These are phyloP conservation scores for Euphorbia schlechtendalii DNA, from an alignment of 441 rosid genomes.

Conservation along the genomic window DNA sequence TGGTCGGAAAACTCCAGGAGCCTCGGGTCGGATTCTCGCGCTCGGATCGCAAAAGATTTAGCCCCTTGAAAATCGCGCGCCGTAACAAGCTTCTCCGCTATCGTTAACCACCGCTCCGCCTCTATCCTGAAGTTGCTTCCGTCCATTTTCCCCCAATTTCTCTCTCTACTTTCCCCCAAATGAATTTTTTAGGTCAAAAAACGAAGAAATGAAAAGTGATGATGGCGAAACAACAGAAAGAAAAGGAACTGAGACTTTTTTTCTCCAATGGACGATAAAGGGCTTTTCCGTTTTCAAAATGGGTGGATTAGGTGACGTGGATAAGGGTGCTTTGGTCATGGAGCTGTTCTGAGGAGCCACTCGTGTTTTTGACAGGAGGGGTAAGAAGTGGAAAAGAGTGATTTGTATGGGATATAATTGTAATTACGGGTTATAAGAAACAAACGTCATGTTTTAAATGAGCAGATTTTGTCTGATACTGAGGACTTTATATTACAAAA, in stretches of 20 bases:
- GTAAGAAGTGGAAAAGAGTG: background rate
- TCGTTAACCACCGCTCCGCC: conserved; percentile 70
- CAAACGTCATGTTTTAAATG: background rate
- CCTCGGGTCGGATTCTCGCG: conserved; percentile 62
- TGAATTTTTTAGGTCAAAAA: background rate
- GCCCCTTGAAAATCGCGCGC: conserved; percentile 77
- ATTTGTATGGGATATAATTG: background rate
- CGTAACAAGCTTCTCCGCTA: conserved; percentile 71
- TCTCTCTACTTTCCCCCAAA: no score
- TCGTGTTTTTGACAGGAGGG: background rate
- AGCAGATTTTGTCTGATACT: background rate
- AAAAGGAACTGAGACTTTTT: background rate
- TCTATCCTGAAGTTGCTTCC: conserved; percentile 44
- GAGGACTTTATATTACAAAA: no score
- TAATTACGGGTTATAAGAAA: background rate
- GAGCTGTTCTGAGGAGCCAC: background rate
- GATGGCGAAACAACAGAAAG: background rate
- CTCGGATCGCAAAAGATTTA: conserved; percentile 69
- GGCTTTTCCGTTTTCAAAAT: background rate
- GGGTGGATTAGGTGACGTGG: no score
- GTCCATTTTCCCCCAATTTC: conserved; percentile 17
- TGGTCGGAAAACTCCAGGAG: conserved; percentile 49
- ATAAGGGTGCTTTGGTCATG: background rate
- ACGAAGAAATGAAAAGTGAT: no score
- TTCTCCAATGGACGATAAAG: conserved; percentile 18